phyloP scores from a whole-genome alignment of 192 early-diverging fungal species.

The Backusella liffmaniae region DNA sequence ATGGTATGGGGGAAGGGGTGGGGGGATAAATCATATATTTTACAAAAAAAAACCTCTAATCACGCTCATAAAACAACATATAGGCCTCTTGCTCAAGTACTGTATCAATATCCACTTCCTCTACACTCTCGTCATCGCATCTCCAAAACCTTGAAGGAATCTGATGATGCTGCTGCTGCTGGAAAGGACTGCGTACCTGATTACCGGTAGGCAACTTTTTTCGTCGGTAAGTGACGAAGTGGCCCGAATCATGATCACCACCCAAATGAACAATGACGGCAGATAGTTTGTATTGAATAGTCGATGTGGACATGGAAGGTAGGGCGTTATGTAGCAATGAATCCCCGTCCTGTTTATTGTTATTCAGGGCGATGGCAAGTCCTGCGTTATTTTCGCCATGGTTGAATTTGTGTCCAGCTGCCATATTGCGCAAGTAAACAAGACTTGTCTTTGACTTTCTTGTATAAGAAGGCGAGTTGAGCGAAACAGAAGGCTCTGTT shows the following conservation, averaged over 20 bases:
- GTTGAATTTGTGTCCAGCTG: not conserved
- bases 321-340: slow-evolving; percentile 6
- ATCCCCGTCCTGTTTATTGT: slow-evolving; percentile 13
- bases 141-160: slow-evolving; percentile 55
- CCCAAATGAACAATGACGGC: slow-evolving; percentile 86
- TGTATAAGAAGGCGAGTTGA: not conserved
- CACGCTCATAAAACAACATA: slow-evolving; percentile 73
- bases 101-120: slow-evolving; percentile 57
- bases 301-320: slow-evolving; percentile 16
- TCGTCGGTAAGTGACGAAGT: slow-evolving; percentile 85
- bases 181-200: slow-evolving; percentile 16
- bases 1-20: not conserved
- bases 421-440: slow-evolving; percentile 34
- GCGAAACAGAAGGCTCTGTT: slow-evolving; percentile 8
- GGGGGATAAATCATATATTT: not conserved
- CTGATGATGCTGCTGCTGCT: not conserved
- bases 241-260: slow-evolving; percentile 76
- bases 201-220: slow-evolving; percentile 41
- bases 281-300: slow-evolving; percentile 63
- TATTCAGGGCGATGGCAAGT: slow-evolving; percentile 3
- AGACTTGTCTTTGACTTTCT: slow-evolving; percentile 25
- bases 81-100: slow-evolving; percentile 71
- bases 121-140: slow-evolving; percentile 68
- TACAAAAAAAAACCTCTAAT: not conserved
- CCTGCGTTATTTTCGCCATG: not conserved